A percentile compares a stretch with the other conserved stretches of the same genome.
These are phyloP conservation scores for Danielia reshetovae DNA, from an alignment of 805 yeast species.

Conservation along the genomic window DNA sequence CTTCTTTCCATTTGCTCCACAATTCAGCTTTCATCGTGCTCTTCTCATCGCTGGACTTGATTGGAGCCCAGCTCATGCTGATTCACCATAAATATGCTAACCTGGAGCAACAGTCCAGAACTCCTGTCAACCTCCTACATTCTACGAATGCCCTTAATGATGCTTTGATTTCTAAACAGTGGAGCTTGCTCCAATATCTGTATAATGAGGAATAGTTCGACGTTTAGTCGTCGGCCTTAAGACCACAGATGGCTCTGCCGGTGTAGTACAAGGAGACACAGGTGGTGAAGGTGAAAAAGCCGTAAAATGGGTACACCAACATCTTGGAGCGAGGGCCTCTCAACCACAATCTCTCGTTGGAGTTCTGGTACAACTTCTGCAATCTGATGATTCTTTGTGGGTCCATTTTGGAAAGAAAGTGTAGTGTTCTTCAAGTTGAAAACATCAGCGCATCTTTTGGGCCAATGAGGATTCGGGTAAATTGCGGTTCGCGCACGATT, in stretches of 20 bases:
- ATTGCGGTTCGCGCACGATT: slow-evolving; percentile 1
- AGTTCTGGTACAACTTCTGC: slow-evolving; percentile 43
- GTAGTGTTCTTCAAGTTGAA: slow-evolving; percentile 1
- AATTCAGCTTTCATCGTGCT: no score
- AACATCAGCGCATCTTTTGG: slow-evolving; percentile 12
- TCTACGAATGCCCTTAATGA: no score
- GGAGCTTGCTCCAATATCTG: no score
- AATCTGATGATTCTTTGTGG: slow-evolving; percentile 46
- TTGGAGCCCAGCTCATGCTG: no score
- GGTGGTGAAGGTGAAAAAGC: slow-evolving; percentile 64
- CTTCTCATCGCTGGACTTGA: no score
- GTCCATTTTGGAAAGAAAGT: slow-evolving; percentile 26
- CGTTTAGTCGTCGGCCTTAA: slow-evolving; percentile 44
- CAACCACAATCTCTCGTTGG: slow-evolving; percentile 42
- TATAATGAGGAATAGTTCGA: no score
- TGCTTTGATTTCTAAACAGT: no score
- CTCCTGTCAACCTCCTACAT: no score
- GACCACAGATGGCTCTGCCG: slow-evolving; percentile 68
- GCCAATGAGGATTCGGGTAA: slow-evolving; percentile 11
- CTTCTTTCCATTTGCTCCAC: no score
- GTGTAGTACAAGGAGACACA: slow-evolving; percentile 63
- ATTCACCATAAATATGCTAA: no score
- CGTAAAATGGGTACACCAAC: slow-evolving; percentile 75
- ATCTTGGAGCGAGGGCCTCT: slow-evolving; percentile 53
- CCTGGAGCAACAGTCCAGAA: no score